Evolutionary conservation across 192 early-diverging fungal genomes (phyloP).

Genomic region (Gonapodya sp.): DNA sequence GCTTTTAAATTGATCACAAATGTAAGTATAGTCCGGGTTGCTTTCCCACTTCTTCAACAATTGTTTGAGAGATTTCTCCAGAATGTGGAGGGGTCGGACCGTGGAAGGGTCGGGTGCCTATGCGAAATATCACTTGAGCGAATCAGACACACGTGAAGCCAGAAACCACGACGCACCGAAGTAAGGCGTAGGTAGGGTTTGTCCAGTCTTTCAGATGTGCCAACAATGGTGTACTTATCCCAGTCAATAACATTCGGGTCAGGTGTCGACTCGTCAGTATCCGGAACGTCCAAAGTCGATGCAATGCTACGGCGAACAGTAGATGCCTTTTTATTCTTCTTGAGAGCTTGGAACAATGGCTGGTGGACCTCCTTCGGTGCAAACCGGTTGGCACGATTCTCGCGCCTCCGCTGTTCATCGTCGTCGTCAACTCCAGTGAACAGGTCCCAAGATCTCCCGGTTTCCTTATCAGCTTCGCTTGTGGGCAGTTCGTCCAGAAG

Average conservation of each 20-base stretch:
- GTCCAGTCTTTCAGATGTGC: constrained; percentile 75
- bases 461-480: background rate
- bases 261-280: constrained; percentile 14
- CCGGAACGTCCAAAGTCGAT: constrained; percentile 24
- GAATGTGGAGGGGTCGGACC: constrained; percentile 77
- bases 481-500: background rate
- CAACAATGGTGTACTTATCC: constrained; percentile 79
- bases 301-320: constrained; percentile 16
- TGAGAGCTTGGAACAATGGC: constrained; percentile 14
- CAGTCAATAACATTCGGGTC: constrained; percentile 64
- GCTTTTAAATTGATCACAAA: constrained; percentile 95
- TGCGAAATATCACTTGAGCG: constrained; percentile 4
- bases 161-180: constrained; percentile 39
- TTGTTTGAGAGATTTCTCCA: constrained; percentile 66
- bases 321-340: constrained; percentile 28
- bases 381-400: constrained; percentile 25
- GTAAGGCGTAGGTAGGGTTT: constrained; percentile 92
- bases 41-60: constrained; percentile 70
- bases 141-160: too few relatives aligned
- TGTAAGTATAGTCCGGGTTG: constrained; percentile 86
- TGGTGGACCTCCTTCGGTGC: background rate
- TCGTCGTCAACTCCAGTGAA: background rate
- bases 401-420: constrained; percentile 14
- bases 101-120: constrained; percentile 83
- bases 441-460: background rate